Conservation (phyloP, 176 grass and related monocot species). For the Avena eriantha region DNA sequence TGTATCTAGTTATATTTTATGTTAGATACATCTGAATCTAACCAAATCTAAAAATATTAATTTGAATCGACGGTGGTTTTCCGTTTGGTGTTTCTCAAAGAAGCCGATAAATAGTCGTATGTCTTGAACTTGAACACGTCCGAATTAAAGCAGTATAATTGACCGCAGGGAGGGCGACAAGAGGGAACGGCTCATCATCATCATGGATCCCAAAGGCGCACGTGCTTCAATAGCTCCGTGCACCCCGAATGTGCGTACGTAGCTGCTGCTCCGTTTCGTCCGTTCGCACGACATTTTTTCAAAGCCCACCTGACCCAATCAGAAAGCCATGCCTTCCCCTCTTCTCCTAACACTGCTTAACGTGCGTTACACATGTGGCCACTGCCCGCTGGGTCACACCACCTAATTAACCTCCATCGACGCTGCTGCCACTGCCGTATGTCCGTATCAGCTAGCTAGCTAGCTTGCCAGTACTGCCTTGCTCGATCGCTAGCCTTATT, state of each 20-base stretch:
- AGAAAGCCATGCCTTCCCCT: slow-evolving; percentile 28
- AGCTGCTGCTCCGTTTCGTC: background rate
- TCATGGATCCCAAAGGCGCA: slow-evolving; percentile 16
- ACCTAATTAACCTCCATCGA: background rate
- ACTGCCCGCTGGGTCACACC: background rate
- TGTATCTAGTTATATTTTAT: too few species aligned
- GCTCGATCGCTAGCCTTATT: background rate
- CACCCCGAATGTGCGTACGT: background rate
- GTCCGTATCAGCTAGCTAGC: background rate
- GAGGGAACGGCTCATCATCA: background rate
- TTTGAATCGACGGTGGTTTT: background rate
- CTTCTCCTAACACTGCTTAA: slow-evolving; percentile 14
- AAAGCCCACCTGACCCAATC: slow-evolving; percentile 41
- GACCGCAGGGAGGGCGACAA: background rate
- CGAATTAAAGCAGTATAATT: background rate
- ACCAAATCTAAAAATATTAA: too few species aligned
- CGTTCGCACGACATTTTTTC: slow-evolving; percentile 43
- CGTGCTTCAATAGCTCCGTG: slow-evolving; percentile 28
- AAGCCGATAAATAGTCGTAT: background rate
- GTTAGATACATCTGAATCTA: too few species aligned
- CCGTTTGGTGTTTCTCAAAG: background rate
- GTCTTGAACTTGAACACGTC: background rate
- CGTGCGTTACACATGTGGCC: slow-evolving; percentile 27
- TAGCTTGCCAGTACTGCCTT: background rate
- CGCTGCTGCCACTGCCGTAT: background rate